Evolutionary conservation across 1,284 basidiomycete species (phyloP).

Genomic region (Athelia sp.): DNA sequence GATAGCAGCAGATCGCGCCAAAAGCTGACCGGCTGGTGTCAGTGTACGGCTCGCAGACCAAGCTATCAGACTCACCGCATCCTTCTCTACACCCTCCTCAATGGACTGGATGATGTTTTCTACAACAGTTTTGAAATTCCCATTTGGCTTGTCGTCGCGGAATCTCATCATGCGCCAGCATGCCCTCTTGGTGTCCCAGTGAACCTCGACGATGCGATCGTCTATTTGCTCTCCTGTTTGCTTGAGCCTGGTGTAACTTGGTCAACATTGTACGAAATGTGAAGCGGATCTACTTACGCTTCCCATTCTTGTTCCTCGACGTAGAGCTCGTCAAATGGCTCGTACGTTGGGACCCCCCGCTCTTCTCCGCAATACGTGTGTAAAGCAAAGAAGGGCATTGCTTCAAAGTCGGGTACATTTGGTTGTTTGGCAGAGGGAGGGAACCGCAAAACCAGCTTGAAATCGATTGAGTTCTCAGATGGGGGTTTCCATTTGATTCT

Average conservation of each 20-base stretch:
- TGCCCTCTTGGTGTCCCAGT: conserved; percentile 69
- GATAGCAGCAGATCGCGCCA: conserved; percentile 53
- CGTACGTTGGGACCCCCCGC: conserved; percentile 56
- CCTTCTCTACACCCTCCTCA: conserved; percentile 86
- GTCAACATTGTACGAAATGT: conserved; percentile 5
- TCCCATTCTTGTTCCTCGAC: conserved; percentile 94
- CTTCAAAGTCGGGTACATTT: conserved; percentile 68
- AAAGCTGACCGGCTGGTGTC: conserved; percentile 43
- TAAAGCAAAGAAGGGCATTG: conserved; percentile 86
- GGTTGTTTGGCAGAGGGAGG: conserved; percentile 59
- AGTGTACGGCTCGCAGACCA: conserved; percentile 3
- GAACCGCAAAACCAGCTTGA: conserved; percentile 91
- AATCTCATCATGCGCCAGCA: conserved; percentile 90
- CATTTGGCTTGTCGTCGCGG: conserved; percentile 86
- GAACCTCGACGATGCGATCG: conserved; percentile 91
- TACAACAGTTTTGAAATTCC: conserved; percentile 81
- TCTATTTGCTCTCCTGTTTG: conserved; percentile 82
- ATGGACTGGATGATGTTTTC: conserved; percentile 85
- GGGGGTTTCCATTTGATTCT: conserved; percentile 99
- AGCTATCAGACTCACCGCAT: conserved; percentile 49
- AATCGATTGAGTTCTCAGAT: conserved; percentile 97
- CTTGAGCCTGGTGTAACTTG: conserved; percentile 63
- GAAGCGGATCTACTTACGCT: conserved; percentile 44
- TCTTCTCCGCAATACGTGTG: conserved; percentile 76
- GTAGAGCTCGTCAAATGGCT: conserved; percentile 84